These are phyloP conservation scores for Cenococcum geophilum DNA, from an alignment of 495 filamentous ascomycete genomes.

Conservation along the genomic window DNA sequence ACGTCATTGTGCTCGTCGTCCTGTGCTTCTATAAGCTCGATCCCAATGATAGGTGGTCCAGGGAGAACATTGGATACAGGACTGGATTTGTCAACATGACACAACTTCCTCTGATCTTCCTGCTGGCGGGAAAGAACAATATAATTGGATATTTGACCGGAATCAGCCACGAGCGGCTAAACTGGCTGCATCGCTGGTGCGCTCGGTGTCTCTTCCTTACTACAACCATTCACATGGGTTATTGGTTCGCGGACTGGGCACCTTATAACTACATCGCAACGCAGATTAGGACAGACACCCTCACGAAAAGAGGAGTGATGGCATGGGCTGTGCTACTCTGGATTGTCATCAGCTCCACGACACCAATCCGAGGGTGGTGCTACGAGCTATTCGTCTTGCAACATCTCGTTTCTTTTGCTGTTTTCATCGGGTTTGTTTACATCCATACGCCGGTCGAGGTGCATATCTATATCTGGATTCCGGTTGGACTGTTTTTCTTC, in stretches of 20 bases:
- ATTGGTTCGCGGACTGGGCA: slow-evolving; percentile 65
- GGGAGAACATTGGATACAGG: slow-evolving; percentile 70
- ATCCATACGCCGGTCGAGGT: slow-evolving; percentile 55
- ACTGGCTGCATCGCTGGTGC: slow-evolving; percentile 81
- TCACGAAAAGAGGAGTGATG: slow-evolving; percentile 62
- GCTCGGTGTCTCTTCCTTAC: slow-evolving; percentile 69
- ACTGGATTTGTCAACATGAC: slow-evolving; percentile 68
- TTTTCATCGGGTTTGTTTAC: slow-evolving; percentile 62
- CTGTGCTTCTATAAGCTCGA: slow-evolving; percentile 49
- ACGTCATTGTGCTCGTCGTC: slow-evolving; percentile 53
- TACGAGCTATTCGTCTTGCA: slow-evolving; percentile 83
- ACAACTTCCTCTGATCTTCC: slow-evolving; percentile 77
- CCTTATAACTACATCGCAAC: slow-evolving; percentile 55
- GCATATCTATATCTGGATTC: slow-evolving; percentile 61
- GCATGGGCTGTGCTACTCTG: slow-evolving; percentile 71
- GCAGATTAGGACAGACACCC: slow-evolving; percentile 57
- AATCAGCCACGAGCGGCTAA: slow-evolving; percentile 66
- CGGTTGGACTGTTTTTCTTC: slow-evolving; percentile 62
- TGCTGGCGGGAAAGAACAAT: slow-evolving; percentile 74
- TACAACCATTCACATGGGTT: slow-evolving; percentile 65
- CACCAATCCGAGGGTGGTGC: slow-evolving; percentile 58
- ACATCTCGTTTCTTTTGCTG: slow-evolving; percentile 61
- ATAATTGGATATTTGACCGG: slow-evolving; percentile 63
- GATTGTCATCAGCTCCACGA: slow-evolving; percentile 61
- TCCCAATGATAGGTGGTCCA: slow-evolving; percentile 42